Percentiles rank a stretch among this genome's conserved stretches.
Conservation (phyloP, 108 stramenopile genomes). For the Cyclotella choctawhatcheeana region DNA sequence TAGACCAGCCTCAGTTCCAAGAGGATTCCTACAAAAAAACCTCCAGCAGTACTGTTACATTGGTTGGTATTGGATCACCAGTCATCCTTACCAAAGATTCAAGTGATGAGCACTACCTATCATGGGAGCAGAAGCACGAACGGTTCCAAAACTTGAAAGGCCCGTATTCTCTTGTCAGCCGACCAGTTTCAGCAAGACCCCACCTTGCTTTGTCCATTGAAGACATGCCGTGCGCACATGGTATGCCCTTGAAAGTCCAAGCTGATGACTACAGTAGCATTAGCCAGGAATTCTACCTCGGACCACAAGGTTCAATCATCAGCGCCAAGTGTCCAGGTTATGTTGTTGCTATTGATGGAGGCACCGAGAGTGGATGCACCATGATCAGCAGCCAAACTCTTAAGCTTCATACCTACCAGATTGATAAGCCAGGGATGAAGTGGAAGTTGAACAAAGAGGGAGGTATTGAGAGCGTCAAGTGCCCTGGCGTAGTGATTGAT, state of each 20-base stretch:
- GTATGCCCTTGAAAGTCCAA: background rate
- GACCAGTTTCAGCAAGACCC: background rate
- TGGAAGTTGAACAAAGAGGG: no score
- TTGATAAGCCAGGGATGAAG: no score
- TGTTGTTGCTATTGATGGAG: no score
- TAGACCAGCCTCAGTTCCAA: background rate
- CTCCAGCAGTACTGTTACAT: background rate
- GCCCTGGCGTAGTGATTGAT: background rate
- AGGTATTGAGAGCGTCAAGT: no score
- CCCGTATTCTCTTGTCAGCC: background rate
- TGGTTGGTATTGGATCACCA: background rate
- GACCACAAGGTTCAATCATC: background rate
- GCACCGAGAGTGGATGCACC: no score
- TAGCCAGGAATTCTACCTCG: background rate
- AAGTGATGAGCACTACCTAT: background rate
- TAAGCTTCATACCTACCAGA: no score
- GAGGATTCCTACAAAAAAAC: background rate
- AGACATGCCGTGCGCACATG: background rate
- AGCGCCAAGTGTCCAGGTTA: background rate
- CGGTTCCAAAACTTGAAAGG: background rate
- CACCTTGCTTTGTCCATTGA: background rate
- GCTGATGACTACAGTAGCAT: background rate
- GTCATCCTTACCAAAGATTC: background rate
- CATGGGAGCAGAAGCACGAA: background rate
- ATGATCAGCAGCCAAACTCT: no score